A percentile compares a stretch with the other conserved stretches of the same genome.
Conservation (phyloP, 1,139 yeast genomes). For the Lodderomyces oxycetoniae region DNA sequence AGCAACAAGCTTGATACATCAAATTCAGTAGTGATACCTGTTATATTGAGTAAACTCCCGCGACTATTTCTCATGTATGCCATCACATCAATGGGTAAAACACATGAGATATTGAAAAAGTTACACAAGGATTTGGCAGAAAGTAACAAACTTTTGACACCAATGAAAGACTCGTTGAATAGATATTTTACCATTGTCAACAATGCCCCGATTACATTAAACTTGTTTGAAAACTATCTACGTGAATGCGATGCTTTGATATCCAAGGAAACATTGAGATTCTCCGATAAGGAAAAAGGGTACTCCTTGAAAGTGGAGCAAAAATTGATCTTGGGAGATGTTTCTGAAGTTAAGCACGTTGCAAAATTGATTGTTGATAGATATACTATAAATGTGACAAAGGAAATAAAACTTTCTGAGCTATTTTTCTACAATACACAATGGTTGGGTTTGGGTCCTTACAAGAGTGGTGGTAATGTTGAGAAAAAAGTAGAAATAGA, state of each 20-base stretch:
- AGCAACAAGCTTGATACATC: constrained; percentile 23
- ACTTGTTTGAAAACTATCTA: constrained; percentile 58
- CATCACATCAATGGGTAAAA: constrained; percentile 62
- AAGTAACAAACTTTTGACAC: constrained; percentile 40
- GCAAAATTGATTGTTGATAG: constrained; percentile 31
- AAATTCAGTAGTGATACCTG: constrained; percentile 45
- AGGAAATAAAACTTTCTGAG: constrained; percentile 42
- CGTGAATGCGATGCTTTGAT: constrained; percentile 43
- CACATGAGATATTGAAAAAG: constrained; percentile 54
- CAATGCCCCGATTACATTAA: constrained; percentile 55
- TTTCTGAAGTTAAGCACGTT: constrained; percentile 43
- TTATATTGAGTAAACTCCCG: constrained; percentile 64
- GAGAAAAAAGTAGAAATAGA: constrained; percentile 28
- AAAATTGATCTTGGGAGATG: constrained; percentile 54
- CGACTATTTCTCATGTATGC: constrained; percentile 66
- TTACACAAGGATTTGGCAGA: constrained; percentile 41
- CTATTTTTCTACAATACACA: constrained; percentile 63
- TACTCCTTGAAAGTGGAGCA: constrained; percentile 53
- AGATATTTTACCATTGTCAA: constrained; percentile 50
- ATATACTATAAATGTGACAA: constrained; percentile 28
- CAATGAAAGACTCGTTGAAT: constrained; percentile 52
- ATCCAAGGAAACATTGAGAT: constrained; percentile 24
- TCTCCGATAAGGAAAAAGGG: constrained; percentile 27
- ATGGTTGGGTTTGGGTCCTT: constrained; percentile 56
- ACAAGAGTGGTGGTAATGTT: constrained; percentile 5